Conservation (phyloP, 495 filamentous ascomycete genomes). For the Neurospora discreta region DNA sequence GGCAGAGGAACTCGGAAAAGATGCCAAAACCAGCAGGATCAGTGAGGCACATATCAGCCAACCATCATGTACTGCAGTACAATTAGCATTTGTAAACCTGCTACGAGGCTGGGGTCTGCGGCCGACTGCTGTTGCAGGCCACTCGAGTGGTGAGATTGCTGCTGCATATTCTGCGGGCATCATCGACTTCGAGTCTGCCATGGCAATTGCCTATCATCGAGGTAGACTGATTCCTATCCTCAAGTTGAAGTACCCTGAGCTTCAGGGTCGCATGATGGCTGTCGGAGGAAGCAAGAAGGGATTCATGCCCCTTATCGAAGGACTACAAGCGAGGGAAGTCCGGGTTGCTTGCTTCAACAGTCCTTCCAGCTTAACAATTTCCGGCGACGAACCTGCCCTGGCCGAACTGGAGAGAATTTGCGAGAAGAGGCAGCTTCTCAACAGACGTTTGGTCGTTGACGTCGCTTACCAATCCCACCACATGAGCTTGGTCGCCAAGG, state of each 20-base stretch:
- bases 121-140: conserved; percentile 43
- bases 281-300: conserved; percentile 37
- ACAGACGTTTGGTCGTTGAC: conserved; percentile 43
- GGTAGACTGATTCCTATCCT: conserved; percentile 25
- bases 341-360: conserved; percentile 47
- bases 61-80: conserved; percentile 37
- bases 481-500: conserved; percentile 40
- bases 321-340: conserved; percentile 26
- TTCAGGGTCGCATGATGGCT: conserved; percentile 38
- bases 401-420: conserved; percentile 36
- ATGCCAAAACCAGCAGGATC: conserved; percentile 31
- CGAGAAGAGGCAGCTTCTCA: conserved; percentile 37
- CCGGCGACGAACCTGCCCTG: conserved; percentile 40
- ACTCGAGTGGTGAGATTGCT: conserved; percentile 53
- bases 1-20: conserved; percentile 15
- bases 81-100: conserved; percentile 43
- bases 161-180: conserved; percentile 37
- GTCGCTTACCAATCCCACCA: conserved; percentile 56
- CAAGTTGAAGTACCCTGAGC: conserved; percentile 18
- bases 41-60: conserved; percentile 36
- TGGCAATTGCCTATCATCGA: conserved; percentile 40
- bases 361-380: conserved; percentile 48
- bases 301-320: conserved; percentile 25
- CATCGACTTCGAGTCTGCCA: conserved; percentile 37
- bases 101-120: conserved; percentile 40